These are phyloP conservation scores for Spinellus fusiger DNA, from an alignment of 192 early-diverging fungal genomes.

Conservation along the genomic window DNA sequence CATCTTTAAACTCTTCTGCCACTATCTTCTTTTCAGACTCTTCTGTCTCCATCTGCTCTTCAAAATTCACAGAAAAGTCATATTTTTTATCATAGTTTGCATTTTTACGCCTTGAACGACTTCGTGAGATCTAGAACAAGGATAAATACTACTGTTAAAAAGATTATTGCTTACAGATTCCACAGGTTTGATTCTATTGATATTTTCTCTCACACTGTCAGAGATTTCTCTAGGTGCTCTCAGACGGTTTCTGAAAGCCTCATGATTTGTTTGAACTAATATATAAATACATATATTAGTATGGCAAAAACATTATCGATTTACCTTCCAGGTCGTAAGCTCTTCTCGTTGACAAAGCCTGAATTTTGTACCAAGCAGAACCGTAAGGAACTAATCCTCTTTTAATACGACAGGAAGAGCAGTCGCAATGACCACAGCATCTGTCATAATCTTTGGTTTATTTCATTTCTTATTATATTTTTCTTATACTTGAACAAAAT, in stretches of 20 bases:
- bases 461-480: not conserved
- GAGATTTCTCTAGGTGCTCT: too few species aligned
- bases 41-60: too few species aligned
- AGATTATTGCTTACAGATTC: not conserved
- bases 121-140: not conserved
- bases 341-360: too few species aligned
- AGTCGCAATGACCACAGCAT: not conserved
- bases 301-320: not conserved
- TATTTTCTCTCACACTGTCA: too few species aligned
- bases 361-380: not conserved
- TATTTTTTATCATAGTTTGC: not conserved
- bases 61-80: not conserved
- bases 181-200: not conserved
- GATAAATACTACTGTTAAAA: not conserved
- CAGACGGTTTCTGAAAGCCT: too few species aligned
- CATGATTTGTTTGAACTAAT: too few species aligned
- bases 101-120: not conserved
- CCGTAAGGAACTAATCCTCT: not conserved
- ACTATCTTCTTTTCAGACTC: not conserved
- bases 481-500: not conserved
- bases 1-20: too few species aligned
- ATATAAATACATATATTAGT: too few species aligned
- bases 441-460: not conserved
- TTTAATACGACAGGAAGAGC: not conserved
- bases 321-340: not conserved